Percentiles rank a stretch among this genome's conserved stretches.
Evolutionary conservation across 306 rosid genomes (phyloP).

Genomic region (Lathyrus sativus): DNA sequence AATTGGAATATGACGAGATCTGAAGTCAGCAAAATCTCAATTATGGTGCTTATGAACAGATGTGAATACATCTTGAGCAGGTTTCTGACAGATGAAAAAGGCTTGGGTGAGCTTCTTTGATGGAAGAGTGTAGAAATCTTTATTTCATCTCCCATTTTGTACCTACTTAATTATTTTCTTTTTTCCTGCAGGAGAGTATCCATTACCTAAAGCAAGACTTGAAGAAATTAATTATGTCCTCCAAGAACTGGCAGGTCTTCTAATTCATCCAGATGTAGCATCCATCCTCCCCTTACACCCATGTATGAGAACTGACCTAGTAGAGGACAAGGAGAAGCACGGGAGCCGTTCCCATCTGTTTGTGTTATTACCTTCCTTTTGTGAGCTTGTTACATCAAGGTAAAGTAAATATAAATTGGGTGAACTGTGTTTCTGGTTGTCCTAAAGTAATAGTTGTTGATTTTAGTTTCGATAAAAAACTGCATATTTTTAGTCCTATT

Average conservation of each 20-base stretch:
- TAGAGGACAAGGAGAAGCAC: conserved; percentile 42
- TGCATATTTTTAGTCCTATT: not conserved
- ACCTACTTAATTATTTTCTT: conserved; percentile 24
- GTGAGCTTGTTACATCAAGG: conserved; percentile 89
- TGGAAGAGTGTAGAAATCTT: conserved; percentile 28
- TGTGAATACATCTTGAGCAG: conserved; percentile 78
- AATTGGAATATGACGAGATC: conserved; percentile 70
- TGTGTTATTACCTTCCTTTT: conserved; percentile 81
- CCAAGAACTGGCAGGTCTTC: conserved; percentile 67
- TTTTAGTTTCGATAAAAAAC: not conserved
- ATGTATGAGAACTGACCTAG: conserved; percentile 56
- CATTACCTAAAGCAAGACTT: conserved; percentile 81
- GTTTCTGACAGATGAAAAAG: conserved; percentile 75
- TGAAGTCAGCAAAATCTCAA: conserved; percentile 85
- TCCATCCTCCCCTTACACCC: conserved; percentile 66
- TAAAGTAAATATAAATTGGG: conserved; percentile 38
- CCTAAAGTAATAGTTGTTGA: not conserved
- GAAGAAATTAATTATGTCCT: conserved; percentile 78
- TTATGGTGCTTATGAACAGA: conserved; percentile 68
- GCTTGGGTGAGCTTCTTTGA: conserved; percentile 55
- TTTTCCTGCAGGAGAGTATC: conserved; percentile 64
- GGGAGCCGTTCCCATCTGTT: conserved; percentile 68
- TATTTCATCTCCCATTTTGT: conserved; percentile 38
- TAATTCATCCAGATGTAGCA: conserved; percentile 67
- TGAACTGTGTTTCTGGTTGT: not conserved